Evolutionary conservation across 345 rosid species (phyloP).

Genomic region (Pistacia integerrima): DNA sequence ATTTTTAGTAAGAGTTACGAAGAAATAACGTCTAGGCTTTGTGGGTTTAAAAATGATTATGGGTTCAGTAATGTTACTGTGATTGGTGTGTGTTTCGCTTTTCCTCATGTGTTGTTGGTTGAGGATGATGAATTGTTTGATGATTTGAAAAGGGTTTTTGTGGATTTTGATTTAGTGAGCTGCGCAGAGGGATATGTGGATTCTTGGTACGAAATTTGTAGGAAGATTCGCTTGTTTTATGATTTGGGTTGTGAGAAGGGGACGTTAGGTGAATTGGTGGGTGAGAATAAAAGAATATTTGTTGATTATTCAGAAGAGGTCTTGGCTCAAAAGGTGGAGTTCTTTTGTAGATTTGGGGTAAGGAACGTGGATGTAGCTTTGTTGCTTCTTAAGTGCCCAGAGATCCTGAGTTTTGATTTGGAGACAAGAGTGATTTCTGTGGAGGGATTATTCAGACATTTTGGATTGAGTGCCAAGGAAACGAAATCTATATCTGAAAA

Average conservation of each 20-base stretch:
- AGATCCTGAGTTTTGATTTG: conserved; percentile 49
- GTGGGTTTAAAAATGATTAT: conserved; percentile 29
- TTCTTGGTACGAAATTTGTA: conserved; percentile 47
- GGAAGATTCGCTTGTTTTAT: conserved; percentile 50
- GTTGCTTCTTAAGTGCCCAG: conserved; percentile 49
- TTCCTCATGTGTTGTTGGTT: conserved; percentile 43
- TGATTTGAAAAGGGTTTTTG: conserved; percentile 48
- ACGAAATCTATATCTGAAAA: conserved; percentile 27
- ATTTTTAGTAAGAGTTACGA: conserved; percentile 42
- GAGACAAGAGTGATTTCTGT: conserved; percentile 47
- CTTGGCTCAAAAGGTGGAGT: conserved; percentile 38
- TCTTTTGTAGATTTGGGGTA: conserved; percentile 55
- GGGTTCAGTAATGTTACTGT: conserved; percentile 47
- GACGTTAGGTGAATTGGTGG: conserved; percentile 49
- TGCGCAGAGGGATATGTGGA: conserved; percentile 50
- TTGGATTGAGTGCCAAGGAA: conserved; percentile 48
- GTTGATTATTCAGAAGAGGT: conserved; percentile 42
- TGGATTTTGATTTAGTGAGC: conserved; percentile 40
- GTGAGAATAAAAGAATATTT: conserved; percentile 41
- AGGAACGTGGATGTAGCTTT: conserved; percentile 42
- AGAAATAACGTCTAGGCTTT: conserved; percentile 42
- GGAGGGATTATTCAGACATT: conserved; percentile 45
- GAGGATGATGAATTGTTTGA: conserved; percentile 39
- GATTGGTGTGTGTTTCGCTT: conserved; percentile 59
- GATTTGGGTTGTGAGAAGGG: conserved; percentile 51